Conservation (phyloP, 202 grass and related monocot species). For the Panicum hallii region DNA sequence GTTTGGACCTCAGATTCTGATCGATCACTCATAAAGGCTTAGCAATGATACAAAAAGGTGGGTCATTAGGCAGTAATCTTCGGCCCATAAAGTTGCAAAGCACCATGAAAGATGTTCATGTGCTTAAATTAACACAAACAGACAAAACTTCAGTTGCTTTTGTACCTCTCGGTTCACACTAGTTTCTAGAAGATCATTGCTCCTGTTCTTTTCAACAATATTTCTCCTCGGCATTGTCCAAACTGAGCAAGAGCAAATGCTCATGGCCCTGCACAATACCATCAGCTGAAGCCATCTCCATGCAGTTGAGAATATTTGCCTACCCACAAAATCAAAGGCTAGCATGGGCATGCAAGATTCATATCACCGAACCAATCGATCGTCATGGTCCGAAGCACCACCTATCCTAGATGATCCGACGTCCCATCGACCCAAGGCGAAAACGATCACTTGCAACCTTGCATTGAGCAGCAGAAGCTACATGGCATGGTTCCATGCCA, state of each 20-base stretch:
- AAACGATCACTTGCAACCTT: not conserved
- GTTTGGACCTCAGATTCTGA: conserved; percentile 37
- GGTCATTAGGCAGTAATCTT: conserved; percentile 28
- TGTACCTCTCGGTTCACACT: conserved; percentile 28
- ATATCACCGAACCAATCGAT: not conserved
- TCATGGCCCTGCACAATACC: not conserved
- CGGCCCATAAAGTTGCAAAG: conserved; percentile 4
- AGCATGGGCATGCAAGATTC: too few relatives aligned
- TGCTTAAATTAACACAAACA: conserved; percentile 32
- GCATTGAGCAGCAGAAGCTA: not conserved
- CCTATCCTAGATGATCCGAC: not conserved
- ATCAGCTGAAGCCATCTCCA: not conserved
- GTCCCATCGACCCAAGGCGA: not conserved
- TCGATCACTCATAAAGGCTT: conserved; percentile 19
- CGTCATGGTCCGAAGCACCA: not conserved
- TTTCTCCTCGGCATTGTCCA: not conserved
- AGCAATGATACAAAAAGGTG: conserved; percentile 15
- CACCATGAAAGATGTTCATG: not conserved
- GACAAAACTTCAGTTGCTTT: conserved; percentile 25
- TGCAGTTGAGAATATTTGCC: not conserved
- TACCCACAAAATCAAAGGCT: not conserved
- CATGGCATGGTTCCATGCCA: conserved; percentile 18
- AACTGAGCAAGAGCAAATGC: not conserved
- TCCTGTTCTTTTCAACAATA: not conserved
- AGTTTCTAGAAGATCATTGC: conserved; percentile 25